Base-by-base conservation (phyloP, 2,329 filamentous ascomycete genomes). In the Penicillium palitans region DNA sequence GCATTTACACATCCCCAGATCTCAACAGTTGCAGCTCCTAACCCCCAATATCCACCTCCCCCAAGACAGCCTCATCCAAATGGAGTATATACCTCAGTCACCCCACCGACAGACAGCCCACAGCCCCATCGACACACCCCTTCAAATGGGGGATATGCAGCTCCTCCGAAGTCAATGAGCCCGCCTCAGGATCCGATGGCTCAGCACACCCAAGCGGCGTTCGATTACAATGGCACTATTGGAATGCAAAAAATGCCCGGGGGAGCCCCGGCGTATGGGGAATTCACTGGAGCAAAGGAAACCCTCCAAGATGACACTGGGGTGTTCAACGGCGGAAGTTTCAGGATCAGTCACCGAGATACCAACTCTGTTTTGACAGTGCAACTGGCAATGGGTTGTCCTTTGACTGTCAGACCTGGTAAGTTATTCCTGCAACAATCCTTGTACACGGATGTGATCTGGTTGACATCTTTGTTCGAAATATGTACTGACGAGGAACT, bases 261-360 rank as follows among this genome's bases (percentile, higher is more conserved):
- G 21, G 78, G 77, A 15, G 78, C 79, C 0, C 77, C 81, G 2
- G 59, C 78, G 3, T 72, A 74, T 37, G 78, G 77, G 3, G 83
- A 89, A 57, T 92, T 93, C 63, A 73, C 81, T 6, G 90, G 90
- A 31, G 86, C 84, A 0, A 76, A 77, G 33, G 79, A 86, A 3
- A 85, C 88, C 0, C 83, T 84, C 0, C 80, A 86, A 31, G 95
- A 98, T 74, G 93, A 96, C 66, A 86, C 96, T 2, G 95, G 95
- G n/a, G 95, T 90, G 0, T 99, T 98, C 80, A 98, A 98, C 72
- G 95, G 95, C 17, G 95, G 95, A 13, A 93, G 90, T 70, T 99
- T 93, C 73, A 84, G 95, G 44, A 92, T 98, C 71, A 95, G 90
- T 69, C 95, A 99, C 72, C 84, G 95, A 24, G 92, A 97, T 74